Base-by-base conservation (phyloP, 2,329 filamentous ascomycete genomes). In the Aspergillus melleus region DNA sequence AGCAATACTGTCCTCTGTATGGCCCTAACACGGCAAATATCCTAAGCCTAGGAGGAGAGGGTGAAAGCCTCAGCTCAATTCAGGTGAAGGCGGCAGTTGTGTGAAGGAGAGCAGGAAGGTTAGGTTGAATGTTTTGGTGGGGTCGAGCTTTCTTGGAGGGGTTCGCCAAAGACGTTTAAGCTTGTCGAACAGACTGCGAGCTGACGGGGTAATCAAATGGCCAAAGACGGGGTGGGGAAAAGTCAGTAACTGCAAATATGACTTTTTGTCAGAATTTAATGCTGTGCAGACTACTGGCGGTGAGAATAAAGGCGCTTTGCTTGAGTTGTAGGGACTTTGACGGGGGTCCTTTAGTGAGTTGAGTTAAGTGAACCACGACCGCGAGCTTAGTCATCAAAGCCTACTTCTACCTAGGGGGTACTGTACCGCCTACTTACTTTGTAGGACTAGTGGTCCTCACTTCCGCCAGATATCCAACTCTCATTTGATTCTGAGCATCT, bases 1-100 rank as follows among this genome's bases (percentile, higher is more conserved):
- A 69, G 69, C 68, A 68, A 67, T 64, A 59, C 70, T 65, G 70
- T 69, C 69, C 63, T 65, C 59, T 59, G 64, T 62, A 68, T 65
- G 26, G 52, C 47, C 52, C 24, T 39, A 44, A 49, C 47, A 24
- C 52, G 52, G 52, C 47, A 47, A 19, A 36, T 9, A 14, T 50
- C 46, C 52, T 26, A 22, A 24, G 16, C 36, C 30, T 32, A 19
- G 46, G 26, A 22, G 42, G 30, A 24, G 26, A n/a, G 22, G 26
- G 29, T 22, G n/a, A 49, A 20, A 47, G 32, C 52, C 55, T 55
- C 52, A 32, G 64, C 52, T 58, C 49, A 55, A 54, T 57, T 29
- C 30, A 49, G 58, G 22, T 42, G 32, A 46, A 62, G 67, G 64
- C 63, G 58, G 49, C 30, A 39, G 57, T 52, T 36, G 60, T 62